Evolutionary conservation across 768 basidiomycete species (phyloP).

Genomic region (Podaxis mareebaensis): DNA sequence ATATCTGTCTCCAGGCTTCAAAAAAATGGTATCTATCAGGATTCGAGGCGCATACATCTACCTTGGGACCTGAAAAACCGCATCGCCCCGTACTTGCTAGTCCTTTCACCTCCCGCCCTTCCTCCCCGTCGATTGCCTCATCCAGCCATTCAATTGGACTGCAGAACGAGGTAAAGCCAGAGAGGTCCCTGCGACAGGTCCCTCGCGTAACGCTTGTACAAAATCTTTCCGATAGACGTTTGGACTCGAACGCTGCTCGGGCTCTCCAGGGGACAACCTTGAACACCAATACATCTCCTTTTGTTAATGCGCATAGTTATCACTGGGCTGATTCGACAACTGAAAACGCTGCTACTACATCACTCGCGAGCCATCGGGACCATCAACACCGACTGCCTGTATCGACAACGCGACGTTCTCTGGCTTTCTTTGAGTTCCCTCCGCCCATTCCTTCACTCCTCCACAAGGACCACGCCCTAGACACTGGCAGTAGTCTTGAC

Average conservation of each 20-base stretch:
- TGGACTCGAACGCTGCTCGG: constrained; percentile 18
- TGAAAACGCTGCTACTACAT: not conserved
- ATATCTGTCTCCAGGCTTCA: not conserved
- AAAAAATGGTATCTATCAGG: not conserved
- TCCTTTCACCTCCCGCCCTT: constrained; percentile 27
- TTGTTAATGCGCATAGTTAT: not conserved
- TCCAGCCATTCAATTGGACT: not conserved
- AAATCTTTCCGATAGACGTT: constrained; percentile 16
- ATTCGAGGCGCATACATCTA: constrained; percentile 10
- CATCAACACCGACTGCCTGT: not conserved
- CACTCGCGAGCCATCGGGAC: not conserved
- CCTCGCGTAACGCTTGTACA: not conserved
- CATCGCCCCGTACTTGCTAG: constrained; percentile 24
- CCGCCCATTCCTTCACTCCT: not conserved
- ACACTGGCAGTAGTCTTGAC: not conserved
- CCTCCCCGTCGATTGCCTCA: constrained; percentile 20
- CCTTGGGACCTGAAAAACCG: not conserved
- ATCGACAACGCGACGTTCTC: not conserved
- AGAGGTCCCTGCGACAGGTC: constrained; percentile 1
- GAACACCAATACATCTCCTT: not conserved
- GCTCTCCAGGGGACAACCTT: not conserved
- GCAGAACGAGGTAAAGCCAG: not conserved
- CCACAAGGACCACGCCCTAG: not conserved
- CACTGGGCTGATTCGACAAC: not conserved
- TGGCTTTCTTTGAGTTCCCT: not conserved